These are phyloP conservation scores for Clonostachys sp. DNA, from an alignment of 2,329 filamentous ascomycete genomes.

Conservation along the genomic window DNA sequence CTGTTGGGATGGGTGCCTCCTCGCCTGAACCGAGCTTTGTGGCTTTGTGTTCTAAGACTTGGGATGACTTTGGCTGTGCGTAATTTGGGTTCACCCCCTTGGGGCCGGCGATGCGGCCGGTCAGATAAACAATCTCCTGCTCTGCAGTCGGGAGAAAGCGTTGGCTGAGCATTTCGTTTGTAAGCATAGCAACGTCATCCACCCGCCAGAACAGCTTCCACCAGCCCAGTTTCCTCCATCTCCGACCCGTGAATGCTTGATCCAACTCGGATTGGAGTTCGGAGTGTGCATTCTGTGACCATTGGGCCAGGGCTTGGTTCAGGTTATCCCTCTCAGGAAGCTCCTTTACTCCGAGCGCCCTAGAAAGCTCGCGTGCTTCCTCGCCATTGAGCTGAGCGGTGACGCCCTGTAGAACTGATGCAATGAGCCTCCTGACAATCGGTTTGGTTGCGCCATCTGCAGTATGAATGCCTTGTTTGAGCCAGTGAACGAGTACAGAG, in stretches of 20 bases:
- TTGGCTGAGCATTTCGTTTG: conserved; percentile 70
- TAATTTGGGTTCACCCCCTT: conserved; percentile 21
- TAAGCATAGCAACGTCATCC: conserved; percentile 84
- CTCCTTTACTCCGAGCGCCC: conserved; percentile 18
- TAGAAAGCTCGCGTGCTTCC: conserved; percentile 31
- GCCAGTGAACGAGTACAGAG: conserved; percentile 60
- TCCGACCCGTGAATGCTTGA: conserved; percentile 66
- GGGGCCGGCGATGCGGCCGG: conserved; percentile 64
- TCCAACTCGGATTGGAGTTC: conserved; percentile 81
- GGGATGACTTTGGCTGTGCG: conserved; percentile 19
- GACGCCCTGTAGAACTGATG: conserved; percentile 58
- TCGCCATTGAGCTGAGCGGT: conserved; percentile 44
- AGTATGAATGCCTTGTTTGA: conserved; percentile 44
- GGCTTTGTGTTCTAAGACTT: too few species aligned
- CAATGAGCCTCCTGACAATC: conserved; percentile 61
- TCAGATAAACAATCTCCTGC: conserved; percentile 75
- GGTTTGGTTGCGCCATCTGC: conserved; percentile 50
- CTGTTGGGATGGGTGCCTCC: conserved; percentile 11
- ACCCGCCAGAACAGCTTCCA: conserved; percentile 96
- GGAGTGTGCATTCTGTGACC: conserved; percentile 76
- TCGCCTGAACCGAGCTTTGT: conserved; percentile 13
- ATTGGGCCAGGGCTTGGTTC: conserved; percentile 56
- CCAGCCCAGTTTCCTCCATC: conserved; percentile 82
- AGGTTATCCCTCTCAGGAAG: conserved; percentile 41
- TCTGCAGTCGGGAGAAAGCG: conserved; percentile 77